These are phyloP conservation scores for Boletus subparvulus DNA, from an alignment of 768 basidiomycete species.

Conservation along the genomic window DNA sequence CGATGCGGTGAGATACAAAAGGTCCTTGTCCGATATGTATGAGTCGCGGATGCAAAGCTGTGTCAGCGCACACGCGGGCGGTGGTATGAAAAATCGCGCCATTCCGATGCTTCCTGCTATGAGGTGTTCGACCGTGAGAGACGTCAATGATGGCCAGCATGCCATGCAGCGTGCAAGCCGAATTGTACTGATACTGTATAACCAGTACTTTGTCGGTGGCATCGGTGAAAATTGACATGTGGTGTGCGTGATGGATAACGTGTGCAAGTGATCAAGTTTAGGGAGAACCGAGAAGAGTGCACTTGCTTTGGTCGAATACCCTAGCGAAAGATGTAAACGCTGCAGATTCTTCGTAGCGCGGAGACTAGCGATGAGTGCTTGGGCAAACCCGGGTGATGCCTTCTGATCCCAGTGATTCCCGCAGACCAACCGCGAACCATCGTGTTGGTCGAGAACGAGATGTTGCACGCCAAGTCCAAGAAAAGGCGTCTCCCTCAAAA, in stretches of 20 bases:
- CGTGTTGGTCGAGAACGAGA: neutral
- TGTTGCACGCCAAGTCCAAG: neutral
- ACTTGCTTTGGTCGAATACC: neutral
- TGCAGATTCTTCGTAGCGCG: slow-evolving; percentile 2
- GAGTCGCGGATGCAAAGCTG: neutral
- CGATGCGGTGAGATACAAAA: neutral
- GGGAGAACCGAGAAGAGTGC: neutral
- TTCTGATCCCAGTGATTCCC: neutral
- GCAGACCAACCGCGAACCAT: neutral
- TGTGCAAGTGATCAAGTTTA: neutral
- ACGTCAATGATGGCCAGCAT: neutral
- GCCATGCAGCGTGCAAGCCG: slow-evolving; percentile 1
- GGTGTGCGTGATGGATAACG: neutral
- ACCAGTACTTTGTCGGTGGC: too few species aligned
- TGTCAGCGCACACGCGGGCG: slow-evolving; percentile 1
- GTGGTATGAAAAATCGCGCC: neutral
- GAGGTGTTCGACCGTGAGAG: neutral
- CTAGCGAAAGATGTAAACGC: neutral
- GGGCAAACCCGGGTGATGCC: neutral
- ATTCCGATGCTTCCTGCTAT: neutral
- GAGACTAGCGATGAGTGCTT: neutral
- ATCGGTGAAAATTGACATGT: too few species aligned
- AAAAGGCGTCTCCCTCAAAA: neutral
- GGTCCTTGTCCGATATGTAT: neutral
- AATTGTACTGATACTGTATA: neutral